Conservation (phyloP, 2,329 filamentous ascomycete genomes). For the Neurospora crassa region DNA sequence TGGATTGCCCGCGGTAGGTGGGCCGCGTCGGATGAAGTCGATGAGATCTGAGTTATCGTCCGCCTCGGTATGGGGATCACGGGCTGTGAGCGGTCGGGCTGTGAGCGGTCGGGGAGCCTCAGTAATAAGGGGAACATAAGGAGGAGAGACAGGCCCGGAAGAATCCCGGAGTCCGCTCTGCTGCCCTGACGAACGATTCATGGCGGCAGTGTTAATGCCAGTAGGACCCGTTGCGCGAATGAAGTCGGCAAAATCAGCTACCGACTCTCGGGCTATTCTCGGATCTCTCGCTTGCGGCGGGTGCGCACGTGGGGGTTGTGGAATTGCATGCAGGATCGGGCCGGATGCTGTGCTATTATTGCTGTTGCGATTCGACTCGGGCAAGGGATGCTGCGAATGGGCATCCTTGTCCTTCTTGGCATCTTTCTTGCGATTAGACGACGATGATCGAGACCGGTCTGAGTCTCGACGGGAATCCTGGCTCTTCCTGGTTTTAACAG, state of each 20-base stretch:
- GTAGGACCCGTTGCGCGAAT: constrained; percentile 74
- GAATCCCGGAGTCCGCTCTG: constrained; percentile 24
- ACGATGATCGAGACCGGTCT: constrained; percentile 40
- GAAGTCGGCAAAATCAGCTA: constrained; percentile 80
- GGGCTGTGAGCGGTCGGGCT: constrained; percentile 55
- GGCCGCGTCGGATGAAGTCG: constrained; percentile 88
- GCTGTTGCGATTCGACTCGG: constrained; percentile 16
- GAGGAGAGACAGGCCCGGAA: constrained; percentile 24
- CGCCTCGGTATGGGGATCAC: constrained; percentile 56
- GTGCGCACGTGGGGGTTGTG: constrained; percentile 24
- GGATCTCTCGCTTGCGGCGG: constrained; percentile 57
- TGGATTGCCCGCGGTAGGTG: constrained; percentile 52
- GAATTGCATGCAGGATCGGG: constrained; percentile 21
- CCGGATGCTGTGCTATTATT: constrained; percentile 18
- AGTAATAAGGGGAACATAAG: constrained; percentile 19
- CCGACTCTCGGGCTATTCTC: constrained; percentile 58
- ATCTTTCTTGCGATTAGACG: constrained; percentile 29
- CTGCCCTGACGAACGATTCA: constrained; percentile 12
- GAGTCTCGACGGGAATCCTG: constrained; percentile 33
- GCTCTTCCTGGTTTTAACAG: constrained; percentile 34
- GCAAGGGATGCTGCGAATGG: constrained; percentile 20
- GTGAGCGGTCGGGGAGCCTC: constrained; percentile 29
- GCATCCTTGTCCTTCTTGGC: constrained; percentile 17
- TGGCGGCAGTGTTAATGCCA: constrained; percentile 29
- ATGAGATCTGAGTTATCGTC: constrained; percentile 79